Evolutionary conservation across 2,329 filamentous ascomycete species (phyloP).

Genomic region (Xylariaceae sp.): DNA sequence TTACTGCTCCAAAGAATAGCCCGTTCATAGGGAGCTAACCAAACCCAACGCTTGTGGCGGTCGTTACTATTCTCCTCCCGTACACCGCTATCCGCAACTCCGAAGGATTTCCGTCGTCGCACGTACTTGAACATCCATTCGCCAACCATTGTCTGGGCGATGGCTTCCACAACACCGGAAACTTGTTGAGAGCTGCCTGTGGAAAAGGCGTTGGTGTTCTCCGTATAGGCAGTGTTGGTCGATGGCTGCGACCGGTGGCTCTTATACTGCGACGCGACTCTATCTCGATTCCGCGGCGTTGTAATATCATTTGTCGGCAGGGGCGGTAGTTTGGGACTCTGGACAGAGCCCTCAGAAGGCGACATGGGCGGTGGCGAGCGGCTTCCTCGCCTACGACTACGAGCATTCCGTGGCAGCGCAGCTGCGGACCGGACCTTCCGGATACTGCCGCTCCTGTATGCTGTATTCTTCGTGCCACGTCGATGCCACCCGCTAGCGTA

Average conservation of each 20-base stretch:
- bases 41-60: constrained; percentile 96
- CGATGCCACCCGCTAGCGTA: constrained; percentile 49
- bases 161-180: constrained; percentile 85
- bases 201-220: constrained; percentile 43
- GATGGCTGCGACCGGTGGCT: constrained; percentile 54
- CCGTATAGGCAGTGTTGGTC: constrained; percentile 48
- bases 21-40: constrained; percentile 93
- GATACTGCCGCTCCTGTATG: constrained; percentile 56
- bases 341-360: constrained; percentile 59
- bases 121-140: constrained; percentile 97
- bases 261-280: constrained; percentile 37
- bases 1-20: constrained; percentile 98
- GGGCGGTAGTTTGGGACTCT: constrained; percentile 67
- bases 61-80: constrained; percentile 67
- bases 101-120: constrained; percentile 83
- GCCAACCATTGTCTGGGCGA: constrained; percentile 96
- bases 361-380: constrained; percentile 62
- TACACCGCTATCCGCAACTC: constrained; percentile 61
- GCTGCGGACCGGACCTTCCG: constrained; percentile 83
- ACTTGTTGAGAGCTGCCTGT: constrained; percentile 57
- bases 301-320: constrained; percentile 69
- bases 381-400: constrained; percentile 46
- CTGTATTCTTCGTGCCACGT: constrained; percentile 42
- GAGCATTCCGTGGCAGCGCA: constrained; percentile 56
- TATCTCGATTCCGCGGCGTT: constrained; percentile 46